phyloP scores from a whole-genome alignment of 169 alveolate genomes.

The Plasmodium billcollinsi region DNA sequence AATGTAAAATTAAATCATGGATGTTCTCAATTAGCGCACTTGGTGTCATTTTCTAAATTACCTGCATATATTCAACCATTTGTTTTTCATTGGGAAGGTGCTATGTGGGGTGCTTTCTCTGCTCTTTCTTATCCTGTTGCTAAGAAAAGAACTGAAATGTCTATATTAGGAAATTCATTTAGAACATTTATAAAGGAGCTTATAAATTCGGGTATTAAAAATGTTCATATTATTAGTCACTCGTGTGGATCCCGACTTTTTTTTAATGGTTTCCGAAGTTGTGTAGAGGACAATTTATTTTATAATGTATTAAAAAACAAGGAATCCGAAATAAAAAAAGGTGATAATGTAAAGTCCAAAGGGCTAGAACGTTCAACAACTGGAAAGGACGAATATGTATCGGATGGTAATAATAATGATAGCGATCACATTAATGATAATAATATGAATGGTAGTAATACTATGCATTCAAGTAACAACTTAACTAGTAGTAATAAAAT shows the following conservation, averaged over 20 bases:
- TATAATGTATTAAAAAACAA: conserved; percentile 60
- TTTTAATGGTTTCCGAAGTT: conserved; percentile 82
- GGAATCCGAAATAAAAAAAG: conserved; percentile 2
- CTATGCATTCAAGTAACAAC: background rate
- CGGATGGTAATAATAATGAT: background rate
- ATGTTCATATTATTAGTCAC: conserved; percentile 84
- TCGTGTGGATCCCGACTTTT: conserved; percentile 89
- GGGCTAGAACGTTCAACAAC: background rate
- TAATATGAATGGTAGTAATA: background rate
- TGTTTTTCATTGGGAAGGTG: conserved; percentile 90
- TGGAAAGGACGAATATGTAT: background rate
- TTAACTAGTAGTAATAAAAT: background rate
- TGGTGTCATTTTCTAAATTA: conserved; percentile 85
- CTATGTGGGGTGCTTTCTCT: conserved; percentile 84
- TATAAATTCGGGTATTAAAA: conserved; percentile 78
- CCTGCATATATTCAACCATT: conserved; percentile 88
- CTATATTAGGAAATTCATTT: conserved; percentile 81
- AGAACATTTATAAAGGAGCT: conserved; percentile 79
- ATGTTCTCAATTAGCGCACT: conserved; percentile 87
- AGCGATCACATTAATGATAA: background rate
- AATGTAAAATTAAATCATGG: conserved; percentile 88
- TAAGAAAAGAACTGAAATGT: conserved; percentile 75
- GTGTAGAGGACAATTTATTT: conserved; percentile 57
- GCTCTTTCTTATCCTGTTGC: conserved; percentile 86
- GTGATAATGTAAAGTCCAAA: background rate